Conservation (phyloP, 306 rosid species). For the Herpetospermum pedunculosum region DNA sequence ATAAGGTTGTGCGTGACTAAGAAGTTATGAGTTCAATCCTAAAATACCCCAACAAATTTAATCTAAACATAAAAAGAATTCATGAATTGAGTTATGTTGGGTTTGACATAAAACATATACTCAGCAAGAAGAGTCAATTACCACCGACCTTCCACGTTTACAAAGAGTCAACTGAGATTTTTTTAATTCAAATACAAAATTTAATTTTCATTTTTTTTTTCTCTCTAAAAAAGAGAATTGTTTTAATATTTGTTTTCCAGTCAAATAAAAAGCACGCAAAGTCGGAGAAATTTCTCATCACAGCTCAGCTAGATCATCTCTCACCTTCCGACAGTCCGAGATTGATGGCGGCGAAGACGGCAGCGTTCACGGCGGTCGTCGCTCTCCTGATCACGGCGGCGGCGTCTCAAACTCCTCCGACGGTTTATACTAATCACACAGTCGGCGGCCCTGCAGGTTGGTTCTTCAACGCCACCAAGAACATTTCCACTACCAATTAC, state of each 20-base stretch:
- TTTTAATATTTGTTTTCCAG: background rate
- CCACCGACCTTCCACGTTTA: background rate
- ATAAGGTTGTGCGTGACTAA: too few relatives aligned
- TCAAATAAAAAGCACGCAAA: background rate
- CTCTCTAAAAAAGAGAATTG: background rate
- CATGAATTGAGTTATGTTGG: too few relatives aligned
- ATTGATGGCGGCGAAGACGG: constrained; percentile 20
- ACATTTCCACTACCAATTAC: constrained; percentile 59
- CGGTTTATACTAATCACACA: constrained; percentile 56
- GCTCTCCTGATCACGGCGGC: constrained; percentile 14
- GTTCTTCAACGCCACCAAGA: constrained; percentile 59
- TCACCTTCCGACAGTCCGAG: background rate
- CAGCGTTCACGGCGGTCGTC: constrained; percentile 8
- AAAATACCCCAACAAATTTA: too few relatives aligned
- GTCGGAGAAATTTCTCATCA: background rate
- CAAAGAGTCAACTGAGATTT: background rate
- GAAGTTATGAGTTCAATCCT: too few relatives aligned
- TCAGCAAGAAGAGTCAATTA: too few relatives aligned
- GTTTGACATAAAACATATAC: too few relatives aligned
- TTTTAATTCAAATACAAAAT: background rate
- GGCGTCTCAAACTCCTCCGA: constrained; percentile 11
- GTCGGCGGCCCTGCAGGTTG: constrained; percentile 70
- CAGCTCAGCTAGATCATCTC: background rate
- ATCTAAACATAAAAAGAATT: too few relatives aligned
- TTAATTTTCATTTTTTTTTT: background rate